These are phyloP conservation scores for Takashimella tepidaria DNA, from an alignment of 1,284 basidiomycete genomes.

Conservation along the genomic window DNA sequence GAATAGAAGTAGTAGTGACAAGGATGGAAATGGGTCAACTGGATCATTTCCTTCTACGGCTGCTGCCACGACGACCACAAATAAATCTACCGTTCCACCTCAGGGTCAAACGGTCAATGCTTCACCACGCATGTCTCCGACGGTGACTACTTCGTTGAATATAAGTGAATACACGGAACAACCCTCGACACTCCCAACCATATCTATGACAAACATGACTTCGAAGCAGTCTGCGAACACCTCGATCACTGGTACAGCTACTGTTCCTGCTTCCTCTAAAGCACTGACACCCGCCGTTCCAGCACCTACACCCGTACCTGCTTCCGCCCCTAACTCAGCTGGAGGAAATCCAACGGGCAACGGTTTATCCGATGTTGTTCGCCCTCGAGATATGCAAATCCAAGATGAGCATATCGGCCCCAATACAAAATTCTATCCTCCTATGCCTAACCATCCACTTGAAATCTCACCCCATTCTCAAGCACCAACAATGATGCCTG, in stretches of 20 bases:
- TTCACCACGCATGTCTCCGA: background rate
- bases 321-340: background rate
- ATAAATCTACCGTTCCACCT: background rate
- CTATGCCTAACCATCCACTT: background rate
- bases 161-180: too few relatives aligned
- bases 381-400: background rate
- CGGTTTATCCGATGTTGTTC: background rate
- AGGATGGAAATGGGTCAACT: background rate
- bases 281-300: background rate
- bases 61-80: too few relatives aligned
- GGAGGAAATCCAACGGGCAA: background rate
- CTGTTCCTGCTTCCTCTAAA: background rate
- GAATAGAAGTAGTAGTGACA: background rate
- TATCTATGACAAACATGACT: too few relatives aligned
- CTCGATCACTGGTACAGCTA: background rate
- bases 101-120: background rate
- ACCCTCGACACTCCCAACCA: too few relatives aligned
- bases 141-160: background rate
- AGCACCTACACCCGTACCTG: too few relatives aligned
- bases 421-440: background rate
- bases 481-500: background rate
- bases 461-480: background rate
- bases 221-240: background rate
- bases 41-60: too few relatives aligned
- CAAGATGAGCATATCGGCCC: background rate